Conservation (phyloP, 2,329 filamentous ascomycete species). For the Knoxdaviesia capensis region DNA sequence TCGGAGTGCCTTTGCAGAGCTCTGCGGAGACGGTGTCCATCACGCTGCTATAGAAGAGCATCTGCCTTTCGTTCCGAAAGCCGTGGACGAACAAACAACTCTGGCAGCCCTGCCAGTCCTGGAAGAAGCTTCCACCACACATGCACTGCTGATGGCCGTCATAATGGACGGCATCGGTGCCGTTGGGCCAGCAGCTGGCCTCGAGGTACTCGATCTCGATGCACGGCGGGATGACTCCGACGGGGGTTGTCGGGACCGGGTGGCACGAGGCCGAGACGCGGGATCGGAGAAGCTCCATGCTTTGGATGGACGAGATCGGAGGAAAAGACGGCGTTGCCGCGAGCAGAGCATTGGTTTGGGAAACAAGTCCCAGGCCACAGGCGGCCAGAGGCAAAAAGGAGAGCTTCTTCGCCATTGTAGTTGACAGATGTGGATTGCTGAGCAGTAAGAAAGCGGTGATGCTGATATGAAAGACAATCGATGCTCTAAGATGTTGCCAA, state of each 20-base stretch:
- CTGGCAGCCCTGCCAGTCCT: slow-evolving; percentile 20
- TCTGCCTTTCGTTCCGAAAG: slow-evolving; percentile 14
- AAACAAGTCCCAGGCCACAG: too few relatives aligned
- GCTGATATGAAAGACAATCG: too few relatives aligned
- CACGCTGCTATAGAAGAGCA: slow-evolving; percentile 14
- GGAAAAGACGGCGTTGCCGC: too few relatives aligned
- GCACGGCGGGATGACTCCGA: slow-evolving; percentile 10
- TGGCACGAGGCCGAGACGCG: too few relatives aligned
- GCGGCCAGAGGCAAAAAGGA: too few relatives aligned
- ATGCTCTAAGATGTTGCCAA: too few relatives aligned
- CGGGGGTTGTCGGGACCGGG: not conserved
- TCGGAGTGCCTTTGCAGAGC: slow-evolving; percentile 18
- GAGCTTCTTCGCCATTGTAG: too few relatives aligned
- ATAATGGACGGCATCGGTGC: slow-evolving; percentile 8
- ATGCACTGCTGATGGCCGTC: slow-evolving; percentile 16
- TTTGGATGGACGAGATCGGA: too few relatives aligned
- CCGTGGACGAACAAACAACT: slow-evolving; percentile 20
- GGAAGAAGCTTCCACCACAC: slow-evolving; percentile 22
- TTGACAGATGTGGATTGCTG: too few relatives aligned
- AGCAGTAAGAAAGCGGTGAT: too few relatives aligned
- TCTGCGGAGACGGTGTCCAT: slow-evolving; percentile 13
- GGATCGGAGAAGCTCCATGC: too few relatives aligned
- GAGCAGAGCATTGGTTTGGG: too few relatives aligned
- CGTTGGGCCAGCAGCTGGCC: slow-evolving; percentile 11
- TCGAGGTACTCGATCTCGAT: slow-evolving; percentile 12